phyloP scores from a whole-genome alignment of 208 protist genomes.

The Dictyostelium gargantuum region DNA sequence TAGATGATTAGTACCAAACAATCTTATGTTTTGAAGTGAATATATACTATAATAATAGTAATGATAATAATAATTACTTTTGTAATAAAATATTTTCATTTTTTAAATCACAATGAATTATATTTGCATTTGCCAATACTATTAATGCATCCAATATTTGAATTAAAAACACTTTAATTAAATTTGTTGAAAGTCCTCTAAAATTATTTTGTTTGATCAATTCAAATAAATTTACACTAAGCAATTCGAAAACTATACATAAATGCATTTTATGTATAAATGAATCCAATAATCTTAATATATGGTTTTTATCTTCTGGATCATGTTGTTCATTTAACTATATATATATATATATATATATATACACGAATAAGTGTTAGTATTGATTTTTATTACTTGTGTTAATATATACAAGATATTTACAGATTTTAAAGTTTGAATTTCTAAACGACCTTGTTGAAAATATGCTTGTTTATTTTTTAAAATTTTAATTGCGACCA shows the following conservation, averaged over 20 bases:
- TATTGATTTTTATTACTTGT: too few relatives aligned
- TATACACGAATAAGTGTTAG: too few relatives aligned
- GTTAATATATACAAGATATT: not conserved
- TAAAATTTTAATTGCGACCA: conserved; percentile 82
- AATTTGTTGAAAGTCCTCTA: conserved; percentile 51
- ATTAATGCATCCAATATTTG: conserved; percentile 65
- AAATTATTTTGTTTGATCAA: conserved; percentile 68
- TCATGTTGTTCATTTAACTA: conserved; percentile 61
- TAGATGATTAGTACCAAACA: not conserved
- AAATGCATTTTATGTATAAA: conserved; percentile 90
- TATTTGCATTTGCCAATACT: conserved; percentile 52
- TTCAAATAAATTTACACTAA: conserved; percentile 79
- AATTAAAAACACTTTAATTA: conserved; percentile 65
- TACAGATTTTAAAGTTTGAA: conserved; percentile 81
- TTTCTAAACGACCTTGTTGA: conserved; percentile 82
- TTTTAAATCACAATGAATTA: conserved; percentile 75
- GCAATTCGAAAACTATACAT: conserved; percentile 97
- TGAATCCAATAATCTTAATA: conserved; percentile 81
- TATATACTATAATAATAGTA: not conserved
- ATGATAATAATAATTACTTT: not conserved
- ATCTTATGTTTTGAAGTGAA: not conserved
- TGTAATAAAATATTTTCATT: conserved; percentile 72
- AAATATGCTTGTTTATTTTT: conserved; percentile 83
- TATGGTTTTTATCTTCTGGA: conserved; percentile 52
- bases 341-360: too few relatives aligned